phyloP scores from a whole-genome alignment of 768 basidiomycete genomes.

The Mycena rebaudengoi region DNA sequence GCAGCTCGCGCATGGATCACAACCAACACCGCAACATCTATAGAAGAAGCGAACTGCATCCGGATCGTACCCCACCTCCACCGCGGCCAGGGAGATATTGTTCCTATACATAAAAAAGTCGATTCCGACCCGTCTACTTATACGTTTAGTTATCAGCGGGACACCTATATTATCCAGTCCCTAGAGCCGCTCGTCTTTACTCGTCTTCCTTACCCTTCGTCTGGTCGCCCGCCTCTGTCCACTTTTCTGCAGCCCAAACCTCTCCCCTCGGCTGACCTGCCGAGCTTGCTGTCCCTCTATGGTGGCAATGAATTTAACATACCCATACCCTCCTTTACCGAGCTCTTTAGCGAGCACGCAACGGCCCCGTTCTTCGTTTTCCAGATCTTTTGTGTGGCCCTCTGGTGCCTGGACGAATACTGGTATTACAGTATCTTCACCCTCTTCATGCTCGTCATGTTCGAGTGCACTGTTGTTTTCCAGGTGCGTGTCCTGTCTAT shows the following conservation, averaged over 20 bases:
- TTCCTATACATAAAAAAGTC: conserved; percentile 72
- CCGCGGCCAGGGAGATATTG: conserved; percentile 91
- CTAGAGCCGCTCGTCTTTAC: conserved; percentile 68
- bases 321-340: conserved; percentile 92
- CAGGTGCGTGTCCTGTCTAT: conserved; percentile 68
- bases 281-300: conserved; percentile 69
- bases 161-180: conserved; percentile 84
- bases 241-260: conserved; percentile 70
- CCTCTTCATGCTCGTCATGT: conserved; percentile 96
- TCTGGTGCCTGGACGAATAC: conserved; percentile 99
- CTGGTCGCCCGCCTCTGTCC: conserved; percentile 70
- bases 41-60: conserved; percentile 82
- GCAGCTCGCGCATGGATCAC: conserved; percentile 83
- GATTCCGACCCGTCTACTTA: conserved; percentile 67
- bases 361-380: conserved; percentile 99
- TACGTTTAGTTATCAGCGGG: conserved; percentile 94
- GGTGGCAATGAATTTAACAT: conserved; percentile 97
- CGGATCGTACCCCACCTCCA: conserved; percentile 83
- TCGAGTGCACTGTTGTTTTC: conserved; percentile 99
- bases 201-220: conserved; percentile 89
- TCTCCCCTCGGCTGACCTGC: conserved; percentile 57
- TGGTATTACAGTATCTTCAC: conserved; percentile 99
- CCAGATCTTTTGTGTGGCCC: conserved; percentile 95
- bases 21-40: conserved; percentile 72
- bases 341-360: conserved; percentile 94